Evolutionary conservation across 169 alveolate genomes (phyloP).

Genomic region (Plasmodium yoelii): DNA sequence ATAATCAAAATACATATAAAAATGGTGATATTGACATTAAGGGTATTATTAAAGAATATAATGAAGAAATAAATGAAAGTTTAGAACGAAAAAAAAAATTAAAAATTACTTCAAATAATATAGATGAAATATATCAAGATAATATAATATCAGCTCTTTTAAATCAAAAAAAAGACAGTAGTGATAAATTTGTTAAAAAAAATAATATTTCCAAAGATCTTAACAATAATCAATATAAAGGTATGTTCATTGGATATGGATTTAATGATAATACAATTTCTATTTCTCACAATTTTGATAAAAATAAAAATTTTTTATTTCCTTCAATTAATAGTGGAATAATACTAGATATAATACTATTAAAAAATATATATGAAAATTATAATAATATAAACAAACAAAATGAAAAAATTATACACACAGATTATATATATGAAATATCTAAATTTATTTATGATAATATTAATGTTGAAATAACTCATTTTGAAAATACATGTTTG

Average conservation of each 20-base stretch:
- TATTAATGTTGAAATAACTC: slow-evolving; percentile 29
- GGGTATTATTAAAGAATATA: slow-evolving; percentile 48
- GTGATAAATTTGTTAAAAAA: slow-evolving; percentile 19
- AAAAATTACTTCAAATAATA: neutral
- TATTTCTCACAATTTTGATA: neutral
- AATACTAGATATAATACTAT: slow-evolving; percentile 20
- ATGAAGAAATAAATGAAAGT: slow-evolving; percentile 18
- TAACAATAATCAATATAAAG: neutral
- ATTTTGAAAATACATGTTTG: slow-evolving; percentile 36
- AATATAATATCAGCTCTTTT: slow-evolving; percentile 4
- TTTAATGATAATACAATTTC: neutral
- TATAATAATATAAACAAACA: neutral
- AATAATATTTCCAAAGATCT: neutral
- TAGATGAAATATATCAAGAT: neutral
- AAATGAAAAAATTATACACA: neutral
- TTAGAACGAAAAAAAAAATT: neutral
- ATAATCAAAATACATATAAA: slow-evolving; percentile 22
- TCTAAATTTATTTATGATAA: slow-evolving; percentile 12
- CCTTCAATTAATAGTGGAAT: slow-evolving; percentile 57
- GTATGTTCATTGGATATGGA: neutral
- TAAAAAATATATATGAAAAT: slow-evolving; percentile 21
- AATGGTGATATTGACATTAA: slow-evolving; percentile 41
- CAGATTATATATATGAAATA: slow-evolving; percentile 29
- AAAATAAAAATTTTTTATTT: neutral
- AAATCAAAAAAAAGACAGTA: neutral